phyloP scores from a whole-genome alignment of 2,329 filamentous ascomycete genomes.

The Albophoma yamanashiensis region DNA sequence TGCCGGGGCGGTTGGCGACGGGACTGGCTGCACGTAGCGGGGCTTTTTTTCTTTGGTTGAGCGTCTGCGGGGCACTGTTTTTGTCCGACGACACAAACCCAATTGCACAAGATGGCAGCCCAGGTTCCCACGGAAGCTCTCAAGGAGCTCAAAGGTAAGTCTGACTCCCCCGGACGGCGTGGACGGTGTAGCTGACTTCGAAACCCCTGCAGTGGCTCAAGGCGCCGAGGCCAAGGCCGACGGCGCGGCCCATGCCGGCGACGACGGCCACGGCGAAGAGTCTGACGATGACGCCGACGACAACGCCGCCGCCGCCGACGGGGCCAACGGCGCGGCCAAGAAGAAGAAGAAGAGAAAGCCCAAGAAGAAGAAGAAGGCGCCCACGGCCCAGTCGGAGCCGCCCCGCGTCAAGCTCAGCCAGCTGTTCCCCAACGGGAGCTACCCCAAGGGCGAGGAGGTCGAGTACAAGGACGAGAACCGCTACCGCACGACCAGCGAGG shows the following conservation, averaged over 20 bases:
- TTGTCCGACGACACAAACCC: constrained; percentile 2
- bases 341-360: constrained; percentile 68
- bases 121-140: constrained; percentile 32
- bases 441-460: constrained; percentile 66
- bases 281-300: constrained; percentile 36
- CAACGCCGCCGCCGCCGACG: constrained; percentile 20
- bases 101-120: constrained; percentile 26
- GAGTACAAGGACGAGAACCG: constrained; percentile 69
- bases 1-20: not conserved
- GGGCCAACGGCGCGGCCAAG: constrained; percentile 24
- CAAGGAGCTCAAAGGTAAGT: constrained; percentile 29
- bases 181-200: not conserved
- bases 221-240: constrained; percentile 27
- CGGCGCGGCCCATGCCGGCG: constrained; percentile 26
- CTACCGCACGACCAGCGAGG: constrained; percentile 70
- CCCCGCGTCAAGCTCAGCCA: constrained; percentile 61
- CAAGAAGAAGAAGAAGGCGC: constrained; percentile 71
- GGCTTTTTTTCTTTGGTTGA: not conserved
- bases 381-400: constrained; percentile 62
- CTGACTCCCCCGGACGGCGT: not conserved
- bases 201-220: constrained; percentile 23
- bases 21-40: not conserved
- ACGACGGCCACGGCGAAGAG: constrained; percentile 27
- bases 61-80: not conserved
- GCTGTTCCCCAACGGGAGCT: constrained; percentile 62